Conservation (phyloP, 1,284 basidiomycete genomes). For the Albatrellus sp. region DNA sequence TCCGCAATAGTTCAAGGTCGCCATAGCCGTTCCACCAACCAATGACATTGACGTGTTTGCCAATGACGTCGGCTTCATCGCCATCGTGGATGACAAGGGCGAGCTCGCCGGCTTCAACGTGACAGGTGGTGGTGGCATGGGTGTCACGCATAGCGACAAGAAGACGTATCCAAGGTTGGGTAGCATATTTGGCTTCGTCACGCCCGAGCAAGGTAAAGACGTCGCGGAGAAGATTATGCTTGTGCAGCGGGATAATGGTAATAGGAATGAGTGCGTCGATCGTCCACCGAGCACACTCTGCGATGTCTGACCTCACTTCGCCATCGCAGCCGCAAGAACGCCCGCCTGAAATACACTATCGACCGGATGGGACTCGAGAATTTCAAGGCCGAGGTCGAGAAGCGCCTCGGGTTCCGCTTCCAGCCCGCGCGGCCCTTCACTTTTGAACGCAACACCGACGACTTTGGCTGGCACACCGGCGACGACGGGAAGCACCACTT, state of each 20-base stretch:
- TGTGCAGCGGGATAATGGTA: constrained; percentile 91
- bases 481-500: constrained; percentile 87
- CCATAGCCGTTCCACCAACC: constrained; percentile 90
- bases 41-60: constrained; percentile 97
- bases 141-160: constrained; percentile 97
- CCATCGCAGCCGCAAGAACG: constrained; percentile 44
- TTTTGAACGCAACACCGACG: constrained; percentile 88
- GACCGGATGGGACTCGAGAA: constrained; percentile 83
- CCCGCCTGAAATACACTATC: constrained; percentile 93
- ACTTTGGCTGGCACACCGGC: constrained; percentile 88
- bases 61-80: constrained; percentile 94
- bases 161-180: constrained; percentile 94
- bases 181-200: constrained; percentile 88
- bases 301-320: constrained; percentile 1
- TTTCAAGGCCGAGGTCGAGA: constrained; percentile 89
- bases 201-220: constrained; percentile 73
- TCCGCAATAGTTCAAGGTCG: constrained; percentile 80
- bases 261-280: constrained; percentile 71
- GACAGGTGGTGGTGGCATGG: constrained; percentile 92
- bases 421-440: constrained; percentile 63
- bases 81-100: constrained; percentile 68
- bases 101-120: constrained; percentile 85
- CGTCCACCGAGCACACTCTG: not conserved
- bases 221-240: constrained; percentile 92
- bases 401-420: constrained; percentile 74